Evolutionary conservation across 441 rosid species (phyloP), one percentile per base, ranked within the genome.

Genomic region (Melastoma candidum): DNA sequence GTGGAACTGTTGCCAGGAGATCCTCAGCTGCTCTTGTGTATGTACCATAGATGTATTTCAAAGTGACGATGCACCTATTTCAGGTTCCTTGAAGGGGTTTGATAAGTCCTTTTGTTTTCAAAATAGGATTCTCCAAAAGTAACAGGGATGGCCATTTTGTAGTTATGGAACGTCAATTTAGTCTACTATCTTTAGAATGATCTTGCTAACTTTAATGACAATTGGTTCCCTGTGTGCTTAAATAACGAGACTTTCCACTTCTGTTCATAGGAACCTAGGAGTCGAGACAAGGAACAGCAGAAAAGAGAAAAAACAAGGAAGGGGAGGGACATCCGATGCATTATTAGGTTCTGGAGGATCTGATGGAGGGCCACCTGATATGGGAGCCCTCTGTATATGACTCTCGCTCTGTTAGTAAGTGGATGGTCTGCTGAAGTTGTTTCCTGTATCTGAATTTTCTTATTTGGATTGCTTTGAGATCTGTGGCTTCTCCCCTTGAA

Each of bases 371-470:
- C 76, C 75, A 32, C 83, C 74, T 50, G 90, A 92, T 68, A 66
- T 92, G 70, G 98, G 95, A 64, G 92, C 98, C 26, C 95, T 92
- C 58, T 92, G 95, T 66, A 79, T 83, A 71, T 87, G 70, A 76
- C 52, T 56, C 22, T 52, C n/a, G 7, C 7, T 29, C 22, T 29
- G 36, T 29, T 29, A 29, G 36, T 29, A 29, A 29, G 36, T 29
- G 36, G 36, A 29, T 29, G 36, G 36, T 29, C 36, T 29, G 3
- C 36, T 29, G 36, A 29, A 29, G 3, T 29, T 3, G 3, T 29
- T 29, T 29, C 3, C 5, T 29, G 2, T 1, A 29, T 29, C 36
- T 29, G 36, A 3, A 3, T 7, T 29, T 29, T 29, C 36, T 29
- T 7, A 29, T 29, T 29, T 29, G 36, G 36, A 29, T 29, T 29